phyloP scores from a whole-genome alignment of 2,329 filamentous ascomycete genomes.

The Fusarium camptoceras region DNA sequence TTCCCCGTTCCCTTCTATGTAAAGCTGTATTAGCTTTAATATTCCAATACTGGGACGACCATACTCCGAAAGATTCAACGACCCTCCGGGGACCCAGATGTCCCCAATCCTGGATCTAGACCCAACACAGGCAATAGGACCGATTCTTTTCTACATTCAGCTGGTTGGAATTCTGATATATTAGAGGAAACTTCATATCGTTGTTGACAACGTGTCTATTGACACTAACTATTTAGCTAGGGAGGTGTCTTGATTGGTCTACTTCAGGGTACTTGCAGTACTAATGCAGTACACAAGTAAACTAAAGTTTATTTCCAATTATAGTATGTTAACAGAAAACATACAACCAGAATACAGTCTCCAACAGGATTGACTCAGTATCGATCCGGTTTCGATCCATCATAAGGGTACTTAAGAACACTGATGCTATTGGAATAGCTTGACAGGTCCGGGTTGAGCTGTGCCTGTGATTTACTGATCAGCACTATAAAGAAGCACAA shows the following conservation, averaged over 20 bases:
- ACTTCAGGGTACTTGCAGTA: fast-evolving
- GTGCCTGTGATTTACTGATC: neutral
- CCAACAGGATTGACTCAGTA: neutral
- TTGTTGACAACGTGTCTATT: neutral
- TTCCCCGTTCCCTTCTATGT: no score
- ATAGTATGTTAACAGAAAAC: neutral
- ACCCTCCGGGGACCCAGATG: no score
- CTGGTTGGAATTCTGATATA: no score
- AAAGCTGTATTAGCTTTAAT: no score
- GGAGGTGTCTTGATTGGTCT: fast-evolving
- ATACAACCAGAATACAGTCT: neutral
- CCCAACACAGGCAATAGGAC: no score
- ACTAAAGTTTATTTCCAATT: neutral
- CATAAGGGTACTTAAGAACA: neutral
- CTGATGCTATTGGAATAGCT: neutral
- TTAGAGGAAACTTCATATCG: fast-evolving
- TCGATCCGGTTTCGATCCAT: conserved; percentile 10
- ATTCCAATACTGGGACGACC: no score
- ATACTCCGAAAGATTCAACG: no score
- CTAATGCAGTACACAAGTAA: neutral
- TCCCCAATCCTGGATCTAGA: no score
- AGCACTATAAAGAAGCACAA: neutral
- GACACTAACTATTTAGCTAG: fast-evolving
- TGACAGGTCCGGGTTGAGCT: conserved; percentile 1
- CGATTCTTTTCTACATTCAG: no score